Conservation (phyloP, 1,284 basidiomycete species). For the Xanthoconium separans region DNA sequence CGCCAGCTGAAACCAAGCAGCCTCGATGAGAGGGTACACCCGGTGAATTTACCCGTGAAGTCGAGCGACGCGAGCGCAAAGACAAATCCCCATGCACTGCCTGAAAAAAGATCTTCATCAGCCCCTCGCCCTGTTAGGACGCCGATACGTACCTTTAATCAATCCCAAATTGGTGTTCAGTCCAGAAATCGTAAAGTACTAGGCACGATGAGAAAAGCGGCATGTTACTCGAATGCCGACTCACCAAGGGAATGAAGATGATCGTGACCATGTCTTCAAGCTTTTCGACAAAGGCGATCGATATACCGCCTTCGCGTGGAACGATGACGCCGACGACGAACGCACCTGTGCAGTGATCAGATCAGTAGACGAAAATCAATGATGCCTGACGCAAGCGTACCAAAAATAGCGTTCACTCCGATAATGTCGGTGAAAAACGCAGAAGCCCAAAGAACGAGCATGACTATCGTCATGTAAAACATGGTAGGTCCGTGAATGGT, state of each 20-base stretch:
- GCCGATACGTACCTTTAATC: constrained; percentile 54
- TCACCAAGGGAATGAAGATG: constrained; percentile 84
- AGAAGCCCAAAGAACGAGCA: constrained; percentile 79
- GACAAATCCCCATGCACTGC: constrained; percentile 90
- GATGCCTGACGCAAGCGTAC: constrained; percentile 34
- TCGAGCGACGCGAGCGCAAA: constrained; percentile 80
- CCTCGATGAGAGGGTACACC: constrained; percentile 70
- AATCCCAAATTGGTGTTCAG: constrained; percentile 88
- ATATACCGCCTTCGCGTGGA: constrained; percentile 85
- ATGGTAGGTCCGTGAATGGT: constrained; percentile 78
- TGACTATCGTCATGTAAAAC: constrained; percentile 75
- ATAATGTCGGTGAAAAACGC: constrained; percentile 95
- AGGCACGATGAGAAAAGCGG: constrained; percentile 7
- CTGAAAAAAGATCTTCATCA: constrained; percentile 47
- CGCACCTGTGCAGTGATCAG: constrained; percentile 51
- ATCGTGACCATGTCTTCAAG: constrained; percentile 82
- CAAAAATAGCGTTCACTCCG: constrained; percentile 91
- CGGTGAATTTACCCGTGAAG: constrained; percentile 81
- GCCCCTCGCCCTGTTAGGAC: constrained; percentile 23
- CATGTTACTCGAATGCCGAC: constrained; percentile 18
- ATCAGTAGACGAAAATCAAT: constrained; percentile 35
- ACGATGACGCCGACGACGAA: constrained; percentile 92
- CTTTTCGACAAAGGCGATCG: constrained; percentile 76
- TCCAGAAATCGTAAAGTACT: constrained; percentile 90
- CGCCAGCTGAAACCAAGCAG: constrained; percentile 74